These are phyloP conservation scores for Aspergillus diversus DNA, from an alignment of 495 filamentous ascomycete species.

Conservation along the genomic window DNA sequence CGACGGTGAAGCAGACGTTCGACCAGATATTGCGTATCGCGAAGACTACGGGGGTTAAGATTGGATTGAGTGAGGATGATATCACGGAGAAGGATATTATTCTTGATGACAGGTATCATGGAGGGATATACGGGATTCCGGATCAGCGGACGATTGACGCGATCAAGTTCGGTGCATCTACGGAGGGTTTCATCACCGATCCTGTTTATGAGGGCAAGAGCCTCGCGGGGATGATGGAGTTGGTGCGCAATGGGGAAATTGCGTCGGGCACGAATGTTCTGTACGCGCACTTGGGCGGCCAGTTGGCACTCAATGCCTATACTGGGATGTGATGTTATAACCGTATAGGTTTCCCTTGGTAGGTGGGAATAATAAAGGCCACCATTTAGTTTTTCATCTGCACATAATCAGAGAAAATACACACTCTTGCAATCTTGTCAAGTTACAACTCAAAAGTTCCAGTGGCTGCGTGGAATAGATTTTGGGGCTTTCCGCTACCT, in stretches of 20 bases:
- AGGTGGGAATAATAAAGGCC: no score
- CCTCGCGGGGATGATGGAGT: constrained; percentile 65
- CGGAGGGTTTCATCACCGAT: constrained; percentile 69
- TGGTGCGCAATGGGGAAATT: constrained; percentile 62
- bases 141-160: constrained; percentile 61
- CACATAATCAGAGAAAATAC: no score
- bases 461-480: no score
- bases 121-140: constrained; percentile 61
- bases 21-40: constrained; percentile 65
- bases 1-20: constrained; percentile 56
- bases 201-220: constrained; percentile 72
- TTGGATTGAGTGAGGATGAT: constrained; percentile 57
- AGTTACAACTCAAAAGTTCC: no score
- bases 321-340: constrained; percentile 22
- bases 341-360: no score
- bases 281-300: constrained; percentile 67
- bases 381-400: no score
- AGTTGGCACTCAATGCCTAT: constrained; percentile 65
- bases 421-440: no score
- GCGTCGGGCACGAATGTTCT: constrained; percentile 54
- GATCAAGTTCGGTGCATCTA: constrained; percentile 61
- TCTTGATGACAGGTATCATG: constrained; percentile 65
- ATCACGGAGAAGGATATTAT: constrained; percentile 60
- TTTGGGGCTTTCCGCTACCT: no score
- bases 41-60: constrained; percentile 56